Evolutionary conservation across 2,329 filamentous ascomycete species (phyloP), one percentile per base, ranked within the genome.

Genomic region (Cladosporium austrohemisphaericum): DNA sequence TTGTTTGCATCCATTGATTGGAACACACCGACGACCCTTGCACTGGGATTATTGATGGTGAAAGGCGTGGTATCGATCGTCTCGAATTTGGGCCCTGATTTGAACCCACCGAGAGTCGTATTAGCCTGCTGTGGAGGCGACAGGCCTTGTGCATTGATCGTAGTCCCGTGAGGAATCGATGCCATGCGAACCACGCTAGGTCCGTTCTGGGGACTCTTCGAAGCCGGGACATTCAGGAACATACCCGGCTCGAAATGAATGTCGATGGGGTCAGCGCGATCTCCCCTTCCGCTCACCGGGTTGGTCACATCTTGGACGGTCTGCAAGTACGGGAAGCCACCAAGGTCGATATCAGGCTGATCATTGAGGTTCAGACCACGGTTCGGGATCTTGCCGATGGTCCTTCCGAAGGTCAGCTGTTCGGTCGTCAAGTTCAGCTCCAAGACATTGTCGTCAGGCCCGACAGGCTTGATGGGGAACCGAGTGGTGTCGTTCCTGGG

Each of bases 161-260:
- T 71, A 0, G 70, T 71, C 18, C 69, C 71, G 45, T 74, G 70
- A 1, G 71, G 71, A 20, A 72, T 73, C 2, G 68, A 68, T 3
- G 59, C 71, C 68, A 74, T 70, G 19, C 71, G 69, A 1, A 55
- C 52, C 2, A 67, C 55, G 0, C 65, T 63, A 2, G 62, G 59
- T 13, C 11, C 38, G 5, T 41, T 41, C 11, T 28, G 20, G 5
- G 38, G 38, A 4, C 53, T 53, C 3, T 40, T 49, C 10, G 55
- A 57, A 7, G 53, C 57, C 2, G 71, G 71, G 0, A 72, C 64
- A 16, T 63, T 58, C 60, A 73, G 64, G 63, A 66, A 72, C 16
- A 73, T 50, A 2, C 71, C 71, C 8, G 68, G 60, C 52, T 73
- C 71, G 20, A 69, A 68, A 55, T 73, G 71, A 14, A 73, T 72